Conservation (phyloP, 176 grass and related monocot species). For the barley (Hordeum vulgare) region DNA sequence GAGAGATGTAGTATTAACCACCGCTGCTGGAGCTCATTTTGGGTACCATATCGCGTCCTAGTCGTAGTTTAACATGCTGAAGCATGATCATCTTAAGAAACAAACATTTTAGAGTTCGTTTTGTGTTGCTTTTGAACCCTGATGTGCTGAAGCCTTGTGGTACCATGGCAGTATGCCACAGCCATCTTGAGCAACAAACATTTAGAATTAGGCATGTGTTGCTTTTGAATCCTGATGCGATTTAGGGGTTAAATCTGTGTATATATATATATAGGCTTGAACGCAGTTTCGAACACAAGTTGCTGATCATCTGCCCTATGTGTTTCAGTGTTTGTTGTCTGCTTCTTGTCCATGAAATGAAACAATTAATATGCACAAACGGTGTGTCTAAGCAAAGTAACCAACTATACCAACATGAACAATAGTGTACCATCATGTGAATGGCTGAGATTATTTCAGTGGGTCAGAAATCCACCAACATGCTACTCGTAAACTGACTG, state of each 20-base stretch:
- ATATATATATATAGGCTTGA: background rate
- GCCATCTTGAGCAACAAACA: background rate
- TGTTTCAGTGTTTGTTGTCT: background rate
- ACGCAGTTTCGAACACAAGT: background rate
- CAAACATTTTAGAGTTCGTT: background rate
- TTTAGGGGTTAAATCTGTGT: background rate
- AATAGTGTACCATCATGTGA: background rate
- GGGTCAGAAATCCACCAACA: background rate
- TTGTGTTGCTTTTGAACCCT: conserved; percentile 3
- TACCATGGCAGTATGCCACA: background rate
- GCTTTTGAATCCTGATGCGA: background rate
- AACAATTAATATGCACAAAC: background rate
- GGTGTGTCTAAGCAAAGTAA: background rate
- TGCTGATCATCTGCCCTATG: background rate
- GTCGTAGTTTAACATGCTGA: background rate
- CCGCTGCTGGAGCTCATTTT: background rate
- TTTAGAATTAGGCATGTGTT: background rate
- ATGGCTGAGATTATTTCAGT: background rate
- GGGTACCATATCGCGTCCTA: background rate
- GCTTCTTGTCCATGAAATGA: background rate
- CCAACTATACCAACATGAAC: background rate
- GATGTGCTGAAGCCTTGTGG: background rate
- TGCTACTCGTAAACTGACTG: background rate
- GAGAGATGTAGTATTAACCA: background rate
- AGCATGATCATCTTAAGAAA: background rate